phyloP scores from a whole-genome alignment of 1,284 basidiomycete species.

The Sanguinoderma infundibulare region DNA sequence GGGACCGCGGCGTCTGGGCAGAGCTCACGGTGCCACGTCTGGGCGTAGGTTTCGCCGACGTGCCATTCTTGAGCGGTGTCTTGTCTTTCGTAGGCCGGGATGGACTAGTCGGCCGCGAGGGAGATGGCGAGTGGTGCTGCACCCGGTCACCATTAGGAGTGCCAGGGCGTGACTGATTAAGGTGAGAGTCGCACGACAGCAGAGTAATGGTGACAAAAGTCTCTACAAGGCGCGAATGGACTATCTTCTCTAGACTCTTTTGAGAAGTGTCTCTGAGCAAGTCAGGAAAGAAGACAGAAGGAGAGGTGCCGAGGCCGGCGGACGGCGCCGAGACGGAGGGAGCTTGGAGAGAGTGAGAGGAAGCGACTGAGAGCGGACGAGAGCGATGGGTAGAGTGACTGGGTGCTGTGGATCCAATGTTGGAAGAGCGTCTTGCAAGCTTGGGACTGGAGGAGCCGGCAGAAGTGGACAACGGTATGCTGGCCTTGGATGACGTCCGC shows the following conservation, averaged over 20 bases:
- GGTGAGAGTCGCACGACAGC: conserved; percentile 20
- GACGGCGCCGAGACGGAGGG: conserved; percentile 13
- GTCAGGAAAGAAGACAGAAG: conserved; percentile 34
- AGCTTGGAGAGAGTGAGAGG: conserved; percentile 41
- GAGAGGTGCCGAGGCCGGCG: conserved; percentile 24
- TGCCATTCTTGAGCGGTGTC: neutral
- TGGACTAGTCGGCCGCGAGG: conserved; percentile 20
- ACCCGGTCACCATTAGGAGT: conserved; percentile 10
- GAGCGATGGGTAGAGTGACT: conserved; percentile 41
- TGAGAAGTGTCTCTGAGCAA: conserved; percentile 66
- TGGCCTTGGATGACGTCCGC: conserved; percentile 30
- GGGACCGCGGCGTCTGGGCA: conserved; percentile 7
- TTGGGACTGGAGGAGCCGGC: conserved; percentile 19
- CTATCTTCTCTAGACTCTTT: conserved; percentile 65
- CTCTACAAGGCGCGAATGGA: conserved; percentile 78
- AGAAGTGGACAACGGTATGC: conserved; percentile 23
- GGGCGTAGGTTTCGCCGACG: conserved; percentile 6
- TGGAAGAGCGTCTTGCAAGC: conserved; percentile 18
- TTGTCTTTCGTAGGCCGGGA: conserved; percentile 9
- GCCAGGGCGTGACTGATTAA: neutral
- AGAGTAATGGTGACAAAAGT: conserved; percentile 70
- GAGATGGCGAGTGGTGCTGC: conserved; percentile 14
- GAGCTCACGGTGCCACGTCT: conserved; percentile 21
- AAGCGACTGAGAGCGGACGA: conserved; percentile 56
- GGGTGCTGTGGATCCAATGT: conserved; percentile 17